phyloP scores from a whole-genome alignment of 2,329 filamentous ascomycete species.

The Colletotrichum australisinense region DNA sequence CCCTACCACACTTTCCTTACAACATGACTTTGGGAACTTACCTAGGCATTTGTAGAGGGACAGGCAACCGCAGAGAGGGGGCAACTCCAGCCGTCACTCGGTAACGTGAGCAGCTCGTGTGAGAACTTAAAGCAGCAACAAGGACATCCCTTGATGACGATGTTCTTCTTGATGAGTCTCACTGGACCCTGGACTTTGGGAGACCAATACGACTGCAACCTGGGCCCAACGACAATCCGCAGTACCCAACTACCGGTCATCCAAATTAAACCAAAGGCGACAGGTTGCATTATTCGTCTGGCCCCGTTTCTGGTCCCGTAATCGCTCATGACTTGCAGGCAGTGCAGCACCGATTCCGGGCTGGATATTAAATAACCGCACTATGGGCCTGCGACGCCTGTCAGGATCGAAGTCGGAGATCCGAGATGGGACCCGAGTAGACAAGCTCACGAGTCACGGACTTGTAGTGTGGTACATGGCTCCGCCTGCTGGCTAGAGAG shows the following conservation, averaged over 20 bases:
- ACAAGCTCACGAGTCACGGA: too few relatives aligned
- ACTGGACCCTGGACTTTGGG: not conserved
- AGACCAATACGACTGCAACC: not conserved
- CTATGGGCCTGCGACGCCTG: not conserved
- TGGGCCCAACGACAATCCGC: not conserved
- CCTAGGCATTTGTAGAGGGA: not conserved
- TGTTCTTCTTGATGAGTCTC: not conserved
- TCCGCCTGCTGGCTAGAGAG: conserved; percentile 12
- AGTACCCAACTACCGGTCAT: conserved; percentile 2
- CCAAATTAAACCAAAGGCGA: not conserved
- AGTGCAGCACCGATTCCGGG: conserved; percentile 21
- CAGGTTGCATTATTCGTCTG: conserved; percentile 3
- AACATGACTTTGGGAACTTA: too few relatives aligned
- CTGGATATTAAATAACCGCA: conserved; percentile 5
- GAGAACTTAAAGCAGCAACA: not conserved
- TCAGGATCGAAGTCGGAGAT: conserved; percentile 14
- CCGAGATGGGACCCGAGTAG: conserved; percentile 8
- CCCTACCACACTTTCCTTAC: too few relatives aligned
- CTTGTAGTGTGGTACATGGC: conserved; percentile 5
- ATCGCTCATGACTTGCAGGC: conserved; percentile 22
- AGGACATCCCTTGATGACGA: not conserved
- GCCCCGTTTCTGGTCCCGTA: not conserved
- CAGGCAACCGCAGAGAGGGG: not conserved
- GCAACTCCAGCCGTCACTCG: not conserved
- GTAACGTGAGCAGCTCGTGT: not conserved